Evolutionary conservation across 805 yeast genomes (phyloP), one percentile per base, ranked within the genome.

Genomic region (Candida railenensis): DNA sequence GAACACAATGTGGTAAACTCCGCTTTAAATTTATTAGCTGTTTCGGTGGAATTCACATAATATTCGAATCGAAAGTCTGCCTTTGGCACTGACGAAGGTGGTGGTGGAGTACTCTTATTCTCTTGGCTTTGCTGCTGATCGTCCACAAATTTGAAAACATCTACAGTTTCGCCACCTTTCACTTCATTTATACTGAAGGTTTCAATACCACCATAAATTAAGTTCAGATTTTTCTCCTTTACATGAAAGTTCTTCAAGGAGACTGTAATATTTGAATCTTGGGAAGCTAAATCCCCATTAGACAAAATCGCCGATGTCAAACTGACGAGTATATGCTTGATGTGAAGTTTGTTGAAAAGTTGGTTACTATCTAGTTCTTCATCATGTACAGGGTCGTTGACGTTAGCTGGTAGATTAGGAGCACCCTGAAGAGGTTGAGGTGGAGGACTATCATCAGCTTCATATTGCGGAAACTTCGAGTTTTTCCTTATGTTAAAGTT

Each of bases 21-120:
- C 0, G 58, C 46, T 7, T 42, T 39, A 3, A 36, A 7, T 2
- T 25, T 25, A 5, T 44, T 43, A 3, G 51, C 50, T 9, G 33
- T 28, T 25, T 49, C 59, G 1, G 37, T 15, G 19, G 20, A 1
- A 9, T 53, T 57, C 7, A 57, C 48, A 41, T 73, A 69, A 19
- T 73, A 47, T 55, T 83, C 87, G 56, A 82, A 78, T 30, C 83
- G 56, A 2, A 83, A 41, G 52, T 83, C 88, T 4, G 77, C 75
- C 36, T 71, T 73, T 1, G 53, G 4, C 12, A 14, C 19, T 36
- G 39, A 36, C 4, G 39, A n/a, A 12, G 39, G 7, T 16, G 39
- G 19, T 8, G 39, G 19, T 8, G 39, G 21, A 5, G 19, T 19
- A 36, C 8, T 5, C 15, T 34, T 7, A 9, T 36, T 22, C 8